phyloP scores from a whole-genome alignment of 352 stramenopile species.

The Phytophthora constricta region DNA sequence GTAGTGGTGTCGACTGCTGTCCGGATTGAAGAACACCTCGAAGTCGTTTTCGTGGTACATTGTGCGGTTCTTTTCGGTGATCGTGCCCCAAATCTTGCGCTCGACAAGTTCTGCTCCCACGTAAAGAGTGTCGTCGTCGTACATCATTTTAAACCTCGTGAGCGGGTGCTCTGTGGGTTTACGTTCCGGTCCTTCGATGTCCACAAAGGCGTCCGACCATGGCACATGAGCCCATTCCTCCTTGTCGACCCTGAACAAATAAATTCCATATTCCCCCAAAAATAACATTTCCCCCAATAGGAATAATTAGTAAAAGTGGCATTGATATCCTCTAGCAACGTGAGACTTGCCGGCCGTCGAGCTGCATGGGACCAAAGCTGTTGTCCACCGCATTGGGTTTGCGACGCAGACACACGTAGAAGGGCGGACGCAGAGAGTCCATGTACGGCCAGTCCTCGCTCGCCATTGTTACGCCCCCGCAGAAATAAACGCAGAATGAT shows the following conservation, averaged over 20 bases:
- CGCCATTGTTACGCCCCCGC: constrained; percentile 11
- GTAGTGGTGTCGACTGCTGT: constrained; percentile 86
- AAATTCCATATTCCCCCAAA: constrained; percentile 3
- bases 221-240: constrained; percentile 67
- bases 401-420: constrained; percentile 75
- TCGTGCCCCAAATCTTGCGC: constrained; percentile 77
- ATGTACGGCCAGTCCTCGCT: constrained; percentile 50
- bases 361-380: constrained; percentile 41
- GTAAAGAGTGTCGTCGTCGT: constrained; percentile 78
- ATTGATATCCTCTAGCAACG: background rate
- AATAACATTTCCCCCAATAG: constrained; percentile 2
- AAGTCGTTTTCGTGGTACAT: constrained; percentile 94
- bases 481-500: background rate
- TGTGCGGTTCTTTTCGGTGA: constrained; percentile 70
- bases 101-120: constrained; percentile 73
- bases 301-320: constrained; percentile 1
- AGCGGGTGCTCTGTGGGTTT: constrained; percentile 51
- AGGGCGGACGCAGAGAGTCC: constrained; percentile 65
- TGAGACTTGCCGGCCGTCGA: constrained; percentile 57
- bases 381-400: constrained; percentile 26
- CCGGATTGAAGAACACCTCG: constrained; percentile 93
- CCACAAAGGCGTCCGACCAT: constrained; percentile 77
- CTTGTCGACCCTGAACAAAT: constrained; percentile 59
- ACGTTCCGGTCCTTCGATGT: constrained; percentile 69
- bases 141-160: constrained; percentile 86